These are phyloP conservation scores for Macrotyloma uniflorum DNA, from an alignment of 306 rosid genomes.

Conservation along the genomic window DNA sequence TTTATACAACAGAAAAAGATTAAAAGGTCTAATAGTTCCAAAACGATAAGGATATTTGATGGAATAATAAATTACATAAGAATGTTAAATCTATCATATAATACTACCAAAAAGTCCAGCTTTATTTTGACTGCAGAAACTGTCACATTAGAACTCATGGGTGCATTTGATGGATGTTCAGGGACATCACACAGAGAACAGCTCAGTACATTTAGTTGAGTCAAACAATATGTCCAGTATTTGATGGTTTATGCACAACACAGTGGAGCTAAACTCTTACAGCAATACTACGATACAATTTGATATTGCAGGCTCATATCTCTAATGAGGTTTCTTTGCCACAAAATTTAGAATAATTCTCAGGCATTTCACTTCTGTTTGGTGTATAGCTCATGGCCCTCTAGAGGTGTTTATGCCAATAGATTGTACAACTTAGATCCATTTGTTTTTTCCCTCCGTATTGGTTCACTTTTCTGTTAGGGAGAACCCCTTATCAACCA, in stretches of 20 bases:
- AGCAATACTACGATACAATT: not conserved
- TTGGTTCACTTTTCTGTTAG: too few species aligned
- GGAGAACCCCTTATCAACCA: too few species aligned
- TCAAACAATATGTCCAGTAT: not conserved
- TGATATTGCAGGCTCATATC: not conserved
- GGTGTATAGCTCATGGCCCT: not conserved
- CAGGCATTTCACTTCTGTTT: not conserved
- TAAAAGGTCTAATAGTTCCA: not conserved
- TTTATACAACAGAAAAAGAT: not conserved
- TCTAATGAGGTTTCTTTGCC: not conserved
- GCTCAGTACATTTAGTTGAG: not conserved
- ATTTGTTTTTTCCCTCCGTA: too few species aligned
- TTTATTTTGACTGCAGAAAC: constrained; percentile 1
- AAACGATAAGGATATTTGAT: not conserved
- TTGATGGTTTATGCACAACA: not conserved
- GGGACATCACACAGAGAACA: not conserved
- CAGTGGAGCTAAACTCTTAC: not conserved
- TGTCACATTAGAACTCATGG: not conserved
- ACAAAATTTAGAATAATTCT: not conserved
- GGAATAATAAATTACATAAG: not conserved
- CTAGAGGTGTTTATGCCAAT: too few species aligned
- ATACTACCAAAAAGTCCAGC: not conserved
- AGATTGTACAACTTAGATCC: too few species aligned
- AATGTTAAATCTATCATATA: not conserved
- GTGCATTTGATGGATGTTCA: not conserved